Conservation (phyloP, 208 protist genomes). For the Naegleria gruberi region DNA sequence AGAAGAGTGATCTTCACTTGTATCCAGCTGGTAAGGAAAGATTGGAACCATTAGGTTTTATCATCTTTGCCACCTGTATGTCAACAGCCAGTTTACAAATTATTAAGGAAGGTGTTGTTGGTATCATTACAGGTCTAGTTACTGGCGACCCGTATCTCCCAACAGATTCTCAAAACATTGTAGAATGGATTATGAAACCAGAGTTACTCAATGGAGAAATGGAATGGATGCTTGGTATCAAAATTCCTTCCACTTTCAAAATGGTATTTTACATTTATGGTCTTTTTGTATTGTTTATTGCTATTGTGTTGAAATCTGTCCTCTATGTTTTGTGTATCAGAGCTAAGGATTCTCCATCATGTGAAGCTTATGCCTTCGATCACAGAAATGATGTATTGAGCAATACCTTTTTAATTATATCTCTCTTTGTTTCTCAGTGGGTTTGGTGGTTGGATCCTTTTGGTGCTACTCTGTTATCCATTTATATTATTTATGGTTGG, state of each 20-base stretch:
- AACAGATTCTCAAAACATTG: neutral
- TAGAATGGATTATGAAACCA: neutral
- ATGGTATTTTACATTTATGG: neutral
- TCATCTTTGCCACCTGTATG: conserved; percentile 25
- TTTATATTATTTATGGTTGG: conserved; percentile 33
- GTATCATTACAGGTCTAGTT: neutral
- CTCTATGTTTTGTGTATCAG: neutral
- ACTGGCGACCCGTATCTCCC: neutral
- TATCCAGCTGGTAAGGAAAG: conserved; percentile 24
- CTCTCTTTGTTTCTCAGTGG: conserved; percentile 26
- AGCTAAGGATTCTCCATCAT: neutral
- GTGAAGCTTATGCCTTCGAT: conserved; percentile 40
- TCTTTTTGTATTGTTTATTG: neutral
- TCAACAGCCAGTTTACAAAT: conserved; percentile 11
- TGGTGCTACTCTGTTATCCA: conserved; percentile 35
- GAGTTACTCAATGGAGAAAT: neutral
- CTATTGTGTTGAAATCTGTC: neutral
- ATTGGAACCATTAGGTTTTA: conserved; percentile 25
- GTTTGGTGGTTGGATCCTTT: conserved; percentile 40
- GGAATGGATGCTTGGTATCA: neutral
- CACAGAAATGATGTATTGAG: conserved; percentile 53
- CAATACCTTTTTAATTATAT: conserved; percentile 36
- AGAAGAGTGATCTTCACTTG: conserved; percentile 11
- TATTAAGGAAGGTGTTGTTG: neutral
- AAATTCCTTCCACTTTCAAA: neutral